Percentiles rank a stretch among this genome's conserved stretches.
phyloP scores from a whole-genome alignment of 2,329 filamentous ascomycete species.

The Fusarium albidum region DNA sequence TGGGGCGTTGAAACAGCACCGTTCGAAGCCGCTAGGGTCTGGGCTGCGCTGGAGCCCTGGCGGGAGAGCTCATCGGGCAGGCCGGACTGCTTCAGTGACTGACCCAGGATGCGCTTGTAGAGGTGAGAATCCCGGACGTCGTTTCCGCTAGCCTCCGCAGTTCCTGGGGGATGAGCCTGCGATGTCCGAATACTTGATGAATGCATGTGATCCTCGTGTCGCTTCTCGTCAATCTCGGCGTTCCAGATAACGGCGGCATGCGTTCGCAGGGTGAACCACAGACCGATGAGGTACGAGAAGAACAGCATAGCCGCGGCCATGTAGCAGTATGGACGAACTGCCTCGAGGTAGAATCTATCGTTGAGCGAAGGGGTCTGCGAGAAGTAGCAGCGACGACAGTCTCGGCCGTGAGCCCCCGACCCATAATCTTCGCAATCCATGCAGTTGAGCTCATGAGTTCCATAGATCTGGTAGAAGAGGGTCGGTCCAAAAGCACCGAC shows the following conservation, averaged over 20 bases:
- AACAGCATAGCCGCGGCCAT: slow-evolving; percentile 86
- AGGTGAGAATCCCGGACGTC: slow-evolving; percentile 88
- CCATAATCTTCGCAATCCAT: slow-evolving; percentile 65
- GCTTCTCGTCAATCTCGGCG: slow-evolving; percentile 81
- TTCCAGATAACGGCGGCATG: slow-evolving; percentile 99
- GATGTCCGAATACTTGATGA: slow-evolving; percentile 45
- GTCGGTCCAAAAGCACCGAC: slow-evolving; percentile 96
- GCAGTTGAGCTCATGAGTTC: slow-evolving; percentile 94
- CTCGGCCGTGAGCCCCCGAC: slow-evolving; percentile 58
- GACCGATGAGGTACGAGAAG: slow-evolving; percentile 89
- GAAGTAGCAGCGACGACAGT: slow-evolving; percentile 95
- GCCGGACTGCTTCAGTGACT: slow-evolving; percentile 86
- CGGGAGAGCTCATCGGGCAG: slow-evolving; percentile 60
- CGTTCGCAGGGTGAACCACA: slow-evolving; percentile 95
- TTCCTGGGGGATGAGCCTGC: slow-evolving; percentile 46
- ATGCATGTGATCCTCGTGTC: slow-evolving; percentile 61
- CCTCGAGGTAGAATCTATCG: slow-evolving; percentile 88
- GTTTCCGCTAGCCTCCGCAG: slow-evolving; percentile 57
- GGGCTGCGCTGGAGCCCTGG: slow-evolving; percentile 48
- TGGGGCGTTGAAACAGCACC: slow-evolving; percentile 66
- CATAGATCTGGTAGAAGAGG: slow-evolving; percentile 98
- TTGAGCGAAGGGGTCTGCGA: slow-evolving; percentile 84
- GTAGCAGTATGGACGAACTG: slow-evolving; percentile 93
- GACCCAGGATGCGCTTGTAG: slow-evolving; percentile 92
- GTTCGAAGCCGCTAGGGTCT: slow-evolving; percentile 48